Percentiles rank a stretch among this genome's conserved stretches.
These are phyloP conservation scores for Thielaviopsis cerberus DNA, from an alignment of 2,329 filamentous ascomycete genomes.

Conservation along the genomic window DNA sequence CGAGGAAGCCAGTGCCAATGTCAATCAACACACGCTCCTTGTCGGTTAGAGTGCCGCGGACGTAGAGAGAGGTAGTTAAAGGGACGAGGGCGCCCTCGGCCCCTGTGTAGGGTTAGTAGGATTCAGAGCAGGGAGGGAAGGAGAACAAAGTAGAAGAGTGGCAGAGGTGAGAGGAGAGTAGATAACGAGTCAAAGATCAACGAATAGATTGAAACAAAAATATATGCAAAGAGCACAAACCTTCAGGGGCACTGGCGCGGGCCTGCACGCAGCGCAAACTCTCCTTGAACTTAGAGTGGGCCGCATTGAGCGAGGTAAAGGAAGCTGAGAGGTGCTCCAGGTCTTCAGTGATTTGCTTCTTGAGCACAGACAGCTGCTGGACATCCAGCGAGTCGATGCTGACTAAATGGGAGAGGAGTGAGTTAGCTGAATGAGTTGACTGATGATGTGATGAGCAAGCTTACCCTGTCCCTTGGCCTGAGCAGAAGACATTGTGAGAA, in stretches of 20 bases:
- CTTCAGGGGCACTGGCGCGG: conserved; percentile 16
- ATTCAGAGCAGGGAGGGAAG: too few relatives aligned
- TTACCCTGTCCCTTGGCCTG: conserved; percentile 4
- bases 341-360: conserved; percentile 91
- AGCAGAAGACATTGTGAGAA: conserved; percentile 4
- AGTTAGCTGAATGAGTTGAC: background rate
- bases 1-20: conserved; percentile 81
- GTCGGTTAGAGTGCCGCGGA: conserved; percentile 61
- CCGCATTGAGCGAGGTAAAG: conserved; percentile 73
- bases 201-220: background rate
- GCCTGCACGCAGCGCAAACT: conserved; percentile 59
- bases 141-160: too few relatives aligned
- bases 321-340: conserved; percentile 84
- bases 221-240: background rate
- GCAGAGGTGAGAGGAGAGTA: background rate
- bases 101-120: conserved; percentile 12
- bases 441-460: background rate
- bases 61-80: conserved; percentile 84
- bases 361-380: conserved; percentile 75
- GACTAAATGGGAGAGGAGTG: conserved; percentile 20
- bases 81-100: conserved; percentile 63
- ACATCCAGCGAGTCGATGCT: conserved; percentile 58
- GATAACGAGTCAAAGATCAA: too few relatives aligned
- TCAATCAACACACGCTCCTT: conserved; percentile 71
- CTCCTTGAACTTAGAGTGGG: conserved; percentile 81